phyloP scores from a whole-genome alignment of 2,329 filamentous ascomycete species.

The Aureobasidium pullulans region DNA sequence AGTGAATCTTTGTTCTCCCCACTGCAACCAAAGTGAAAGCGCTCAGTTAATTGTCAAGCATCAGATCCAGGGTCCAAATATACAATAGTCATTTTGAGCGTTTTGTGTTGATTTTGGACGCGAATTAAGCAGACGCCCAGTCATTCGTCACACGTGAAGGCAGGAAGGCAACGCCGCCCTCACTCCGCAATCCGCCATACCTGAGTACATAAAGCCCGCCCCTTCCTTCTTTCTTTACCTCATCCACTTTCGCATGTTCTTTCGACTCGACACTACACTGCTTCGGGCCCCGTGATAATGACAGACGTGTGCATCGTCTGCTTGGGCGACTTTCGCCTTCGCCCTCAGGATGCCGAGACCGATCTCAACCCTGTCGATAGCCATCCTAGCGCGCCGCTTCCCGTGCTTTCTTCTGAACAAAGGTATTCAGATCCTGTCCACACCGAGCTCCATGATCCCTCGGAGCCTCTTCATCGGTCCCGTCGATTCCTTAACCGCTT shows the following conservation, averaged over 20 bases:
- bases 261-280: slow-evolving; percentile 10
- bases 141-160: slow-evolving; percentile 10
- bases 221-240: background rate
- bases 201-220: slow-evolving; percentile 4
- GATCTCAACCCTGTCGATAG: background rate
- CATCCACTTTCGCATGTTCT: background rate
- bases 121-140: slow-evolving; percentile 2
- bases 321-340: slow-evolving; percentile 59
- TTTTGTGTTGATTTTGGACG: background rate
- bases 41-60: background rate
- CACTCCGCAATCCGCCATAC: slow-evolving; percentile 1
- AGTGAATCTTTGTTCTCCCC: background rate
- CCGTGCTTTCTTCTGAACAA: slow-evolving; percentile 4
- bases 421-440: slow-evolving; percentile 10
- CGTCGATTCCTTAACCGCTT: slow-evolving; percentile 26
- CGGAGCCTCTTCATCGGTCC: slow-evolving; percentile 18
- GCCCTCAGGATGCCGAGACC: background rate
- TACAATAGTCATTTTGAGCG: background rate
- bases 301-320: slow-evolving; percentile 65
- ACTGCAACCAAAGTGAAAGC: background rate
- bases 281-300: slow-evolving; percentile 34
- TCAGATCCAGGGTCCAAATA: background rate
- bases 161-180: background rate
- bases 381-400: background rate
- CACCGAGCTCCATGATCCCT: background rate